Base-by-base conservation (phyloP, 345 rosid species). In the Brassica nigra region DNA sequence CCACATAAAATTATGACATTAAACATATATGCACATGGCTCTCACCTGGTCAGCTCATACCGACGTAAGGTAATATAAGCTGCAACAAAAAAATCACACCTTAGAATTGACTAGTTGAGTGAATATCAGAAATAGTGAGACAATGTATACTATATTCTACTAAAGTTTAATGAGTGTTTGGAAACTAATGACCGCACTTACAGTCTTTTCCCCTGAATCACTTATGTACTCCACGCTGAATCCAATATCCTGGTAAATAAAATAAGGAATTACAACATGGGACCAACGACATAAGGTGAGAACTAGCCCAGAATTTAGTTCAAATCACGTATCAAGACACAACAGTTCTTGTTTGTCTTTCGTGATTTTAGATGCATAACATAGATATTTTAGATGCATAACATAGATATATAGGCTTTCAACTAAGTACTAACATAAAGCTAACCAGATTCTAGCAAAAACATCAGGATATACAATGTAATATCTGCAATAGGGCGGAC, bases 31-130 rank as follows among this genome's bases (percentile, higher is more conserved):
- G 63, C 72, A 81, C n/a, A 59, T 27, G 57, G 83, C 74, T 77
- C 90, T 87, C 81, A 92, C 97, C 84, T 92, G 97, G 76, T 94
- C 93, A 71, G 95, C 87, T 88, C 99, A 28, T 87, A 90, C 28
- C 96, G 98, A 28, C 87, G 84, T 91, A 87, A 30, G 99, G 99
- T 80, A 95, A 82, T 81, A 95, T 91, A 78, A 86, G 82, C 98
- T 95, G 89, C 66, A 70, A 67, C 69, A 71, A 70, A 67, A 75
- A 66, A 2, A 66, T 34, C 76, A 76, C 28, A 59, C 52, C 34
- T 76, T 73, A 71, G 27, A 72, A 34, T 78, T 77, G 63, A 81
- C 36, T 14, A 20, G 8, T 29, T 59, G 44, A 68, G 30, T 39
- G 23, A 12, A 74, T 42, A 31, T 39, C 5, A 44, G 59, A n/a